A percentile compares a stretch with the other conserved stretches of the same genome.
phyloP scores from a whole-genome alignment of 352 stramenopile species.

The Pythium sp. region DNA sequence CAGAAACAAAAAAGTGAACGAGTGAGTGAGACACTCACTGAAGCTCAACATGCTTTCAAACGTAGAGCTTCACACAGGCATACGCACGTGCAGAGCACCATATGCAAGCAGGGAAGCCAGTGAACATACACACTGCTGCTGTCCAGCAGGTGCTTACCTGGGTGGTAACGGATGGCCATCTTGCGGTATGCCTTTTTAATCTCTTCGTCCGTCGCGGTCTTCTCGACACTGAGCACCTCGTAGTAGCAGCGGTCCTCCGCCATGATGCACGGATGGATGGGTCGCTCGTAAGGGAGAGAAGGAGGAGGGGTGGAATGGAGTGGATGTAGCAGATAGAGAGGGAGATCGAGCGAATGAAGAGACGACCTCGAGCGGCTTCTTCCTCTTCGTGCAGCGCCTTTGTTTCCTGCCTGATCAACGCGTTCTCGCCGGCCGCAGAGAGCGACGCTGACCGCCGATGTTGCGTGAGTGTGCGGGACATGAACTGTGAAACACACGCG shows the following conservation, averaged over 20 bases:
- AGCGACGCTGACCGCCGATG: background rate
- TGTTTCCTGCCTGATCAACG: background rate
- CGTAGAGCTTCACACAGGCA: background rate
- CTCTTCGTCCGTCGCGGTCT: conserved; percentile 71
- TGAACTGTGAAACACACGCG: background rate
- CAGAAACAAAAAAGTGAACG: background rate
- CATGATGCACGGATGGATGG: background rate
- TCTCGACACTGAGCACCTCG: conserved; percentile 61
- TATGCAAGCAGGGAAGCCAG: background rate
- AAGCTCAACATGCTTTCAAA: background rate
- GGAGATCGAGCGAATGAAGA: background rate
- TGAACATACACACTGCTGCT: background rate
- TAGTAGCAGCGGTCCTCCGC: conserved; percentile 74
- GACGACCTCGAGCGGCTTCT: background rate
- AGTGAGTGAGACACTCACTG: background rate
- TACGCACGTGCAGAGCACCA: background rate
- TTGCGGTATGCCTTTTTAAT: conserved; percentile 88
- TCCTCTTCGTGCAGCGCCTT: background rate
- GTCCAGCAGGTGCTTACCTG: conserved; percentile 43
- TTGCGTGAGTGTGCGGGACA: background rate
- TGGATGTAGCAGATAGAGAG: background rate
- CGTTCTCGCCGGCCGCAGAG: background rate
- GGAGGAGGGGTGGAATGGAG: background rate
- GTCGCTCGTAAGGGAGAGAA: background rate
- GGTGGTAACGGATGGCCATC: conserved; percentile 85